These are phyloP conservation scores for Penicillium crystallinum DNA, from an alignment of 495 filamentous ascomycete species.

Conservation along the genomic window DNA sequence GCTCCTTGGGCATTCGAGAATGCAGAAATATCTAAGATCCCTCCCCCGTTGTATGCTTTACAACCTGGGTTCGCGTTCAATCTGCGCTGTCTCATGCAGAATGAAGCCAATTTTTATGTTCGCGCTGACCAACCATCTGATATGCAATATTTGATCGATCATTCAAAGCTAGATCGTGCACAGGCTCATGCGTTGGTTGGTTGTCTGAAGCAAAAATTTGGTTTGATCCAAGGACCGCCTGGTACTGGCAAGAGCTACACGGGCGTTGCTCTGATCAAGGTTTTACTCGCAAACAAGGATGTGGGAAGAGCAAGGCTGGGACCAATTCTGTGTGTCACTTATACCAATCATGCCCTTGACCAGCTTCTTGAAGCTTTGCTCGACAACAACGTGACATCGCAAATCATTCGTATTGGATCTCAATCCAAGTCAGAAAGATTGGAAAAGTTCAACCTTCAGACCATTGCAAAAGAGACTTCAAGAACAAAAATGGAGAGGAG, in stretches of 20 bases:
- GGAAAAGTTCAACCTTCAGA: slow-evolving; percentile 37
- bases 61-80: slow-evolving; percentile 49
- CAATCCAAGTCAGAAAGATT: slow-evolving; percentile 55
- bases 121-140: slow-evolving; percentile 36
- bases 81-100: slow-evolving; percentile 42
- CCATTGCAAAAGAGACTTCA: slow-evolving; percentile 22
- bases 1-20: background rate
- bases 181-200: slow-evolving; percentile 55
- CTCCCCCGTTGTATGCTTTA: slow-evolving; percentile 50
- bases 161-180: slow-evolving; percentile 50
- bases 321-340: slow-evolving; percentile 61
- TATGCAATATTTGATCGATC: slow-evolving; percentile 30
- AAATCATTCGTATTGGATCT: slow-evolving; percentile 66
- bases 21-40: slow-evolving; percentile 15
- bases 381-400: slow-evolving; percentile 42
- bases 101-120: slow-evolving; percentile 23
- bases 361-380: slow-evolving; percentile 64
- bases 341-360: slow-evolving; percentile 73
- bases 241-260: slow-evolving; percentile 73
- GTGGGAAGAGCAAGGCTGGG: slow-evolving; percentile 40
- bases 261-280: slow-evolving; percentile 56
- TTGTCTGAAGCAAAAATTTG: slow-evolving; percentile 50
- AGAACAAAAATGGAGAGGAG: slow-evolving; percentile 40
- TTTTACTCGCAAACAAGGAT: slow-evolving; percentile 53
- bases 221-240: slow-evolving; percentile 75